Percentiles rank a stretch among this genome's conserved stretches.
Evolutionary conservation across 305 asterid genomes (phyloP).

Genomic region (Galium porrigens): DNA sequence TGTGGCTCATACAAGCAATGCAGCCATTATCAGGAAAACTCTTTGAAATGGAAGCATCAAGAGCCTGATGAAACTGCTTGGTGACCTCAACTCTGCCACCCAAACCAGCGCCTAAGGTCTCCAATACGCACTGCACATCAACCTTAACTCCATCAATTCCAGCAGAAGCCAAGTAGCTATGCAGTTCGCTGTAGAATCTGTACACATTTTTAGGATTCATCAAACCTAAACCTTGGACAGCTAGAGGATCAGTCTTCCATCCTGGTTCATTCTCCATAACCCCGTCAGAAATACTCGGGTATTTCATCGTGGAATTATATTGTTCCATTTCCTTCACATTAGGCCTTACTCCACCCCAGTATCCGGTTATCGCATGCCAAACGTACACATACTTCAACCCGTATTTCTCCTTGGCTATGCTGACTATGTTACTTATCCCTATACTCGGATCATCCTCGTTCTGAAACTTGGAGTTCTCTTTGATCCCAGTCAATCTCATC

Average conservation of each 20-base stretch:
- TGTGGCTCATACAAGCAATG: conserved; percentile 95
- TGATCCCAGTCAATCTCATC: conserved; percentile 52
- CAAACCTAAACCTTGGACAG: conserved; percentile 36
- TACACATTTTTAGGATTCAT: conserved; percentile 32
- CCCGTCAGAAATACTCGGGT: conserved; percentile 51
- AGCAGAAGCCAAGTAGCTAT: conserved; percentile 36
- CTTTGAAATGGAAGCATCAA: conserved; percentile 65
- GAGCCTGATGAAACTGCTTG: conserved; percentile 73
- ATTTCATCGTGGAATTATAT: conserved; percentile 51
- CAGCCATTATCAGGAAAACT: conserved; percentile 75
- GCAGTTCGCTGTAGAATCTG: conserved; percentile 35
- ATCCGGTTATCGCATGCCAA: conserved; percentile 42
- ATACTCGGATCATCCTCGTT: conserved; percentile 31
- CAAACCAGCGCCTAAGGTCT: conserved; percentile 73
- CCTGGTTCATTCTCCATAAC: conserved; percentile 69
- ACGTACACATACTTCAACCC: conserved; percentile 47
- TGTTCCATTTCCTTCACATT: conserved; percentile 32
- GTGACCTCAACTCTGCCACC: conserved; percentile 85
- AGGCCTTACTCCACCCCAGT: conserved; percentile 42
- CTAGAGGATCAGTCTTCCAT: conserved; percentile 55
- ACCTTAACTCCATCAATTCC: conserved; percentile 45
- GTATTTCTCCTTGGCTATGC: conserved; percentile 55
- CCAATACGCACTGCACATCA: conserved; percentile 72
- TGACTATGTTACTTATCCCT: conserved; percentile 56
- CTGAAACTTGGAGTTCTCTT: conserved; percentile 62